These are phyloP conservation scores for Daldinia decipiens DNA, from an alignment of 495 filamentous ascomycete genomes.

Conservation along the genomic window DNA sequence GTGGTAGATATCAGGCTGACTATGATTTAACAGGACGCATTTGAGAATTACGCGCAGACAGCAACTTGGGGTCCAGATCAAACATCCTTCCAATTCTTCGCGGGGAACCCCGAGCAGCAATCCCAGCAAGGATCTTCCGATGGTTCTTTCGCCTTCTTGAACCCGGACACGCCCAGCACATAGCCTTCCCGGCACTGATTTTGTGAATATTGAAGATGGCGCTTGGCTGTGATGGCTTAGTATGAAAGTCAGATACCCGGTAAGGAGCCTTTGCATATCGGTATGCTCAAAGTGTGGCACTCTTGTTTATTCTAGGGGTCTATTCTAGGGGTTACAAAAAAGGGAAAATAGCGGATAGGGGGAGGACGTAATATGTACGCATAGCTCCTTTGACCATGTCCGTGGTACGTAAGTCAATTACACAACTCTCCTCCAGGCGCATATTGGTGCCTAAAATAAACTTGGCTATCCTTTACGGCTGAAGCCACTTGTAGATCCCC, in stretches of 20 bases:
- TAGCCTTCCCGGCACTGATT: not conserved
- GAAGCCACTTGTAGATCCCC: not conserved
- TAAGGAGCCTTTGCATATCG: conserved; percentile 16
- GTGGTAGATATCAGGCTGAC: conserved; percentile 15
- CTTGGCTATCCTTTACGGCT: not conserved
- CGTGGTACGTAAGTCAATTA: conserved; percentile 24
- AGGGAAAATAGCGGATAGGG: conserved; percentile 1
- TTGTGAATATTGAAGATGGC: conserved; percentile 20
- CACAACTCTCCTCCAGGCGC: conserved; percentile 28
- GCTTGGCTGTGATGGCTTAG: conserved; percentile 22
- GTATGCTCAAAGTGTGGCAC: conserved; percentile 11
- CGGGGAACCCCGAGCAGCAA: conserved; percentile 52
- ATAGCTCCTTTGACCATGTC: conserved; percentile 2
- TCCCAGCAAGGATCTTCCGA: conserved; percentile 48
- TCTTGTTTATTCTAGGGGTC: not conserved
- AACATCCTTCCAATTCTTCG: conserved; percentile 58
- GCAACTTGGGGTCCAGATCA: conserved; percentile 59
- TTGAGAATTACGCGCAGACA: conserved; percentile 61
- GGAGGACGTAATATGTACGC: conserved; percentile 14
- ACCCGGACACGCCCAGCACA: conserved; percentile 31
- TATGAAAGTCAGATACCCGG: conserved; percentile 35
- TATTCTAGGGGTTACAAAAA: conserved; percentile 15
- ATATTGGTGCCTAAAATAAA: not conserved
- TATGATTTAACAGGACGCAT: conserved; percentile 52
- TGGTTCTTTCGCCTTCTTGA: conserved; percentile 45